A percentile compares a stretch with the other conserved stretches of the same genome.
phyloP scores from a whole-genome alignment of 495 filamentous ascomycete species.

The Oidiodendron maius region DNA sequence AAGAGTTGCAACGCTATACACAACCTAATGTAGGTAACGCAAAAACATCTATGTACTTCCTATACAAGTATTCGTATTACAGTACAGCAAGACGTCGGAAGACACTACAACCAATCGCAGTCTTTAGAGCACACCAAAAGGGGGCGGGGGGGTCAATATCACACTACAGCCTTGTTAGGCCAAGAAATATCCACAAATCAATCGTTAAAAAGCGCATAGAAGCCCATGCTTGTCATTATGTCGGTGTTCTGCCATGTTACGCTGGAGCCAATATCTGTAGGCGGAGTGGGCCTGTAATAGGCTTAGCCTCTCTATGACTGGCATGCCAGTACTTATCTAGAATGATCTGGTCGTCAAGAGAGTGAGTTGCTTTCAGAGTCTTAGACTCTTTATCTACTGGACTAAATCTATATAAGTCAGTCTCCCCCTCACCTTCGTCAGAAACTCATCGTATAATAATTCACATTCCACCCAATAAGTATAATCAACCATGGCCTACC shows the following conservation, averaged over 20 bases:
- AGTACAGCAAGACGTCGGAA: conserved; percentile 13
- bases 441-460: conserved; percentile 16
- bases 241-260: conserved; percentile 16
- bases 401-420: conserved; percentile 14
- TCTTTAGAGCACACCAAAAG: conserved; percentile 11
- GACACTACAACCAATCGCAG: conserved; percentile 15
- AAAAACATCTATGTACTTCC: conserved; percentile 14
- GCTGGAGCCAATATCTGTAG: conserved; percentile 17
- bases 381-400: conserved; percentile 11
- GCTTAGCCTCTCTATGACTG: background rate
- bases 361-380: conserved; percentile 13
- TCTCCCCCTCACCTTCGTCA: conserved; percentile 13
- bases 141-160: background rate
- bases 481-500: conserved; percentile 15
- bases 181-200: conserved; percentile 7
- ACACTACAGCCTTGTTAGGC: conserved; percentile 7
- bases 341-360: too few species aligned
- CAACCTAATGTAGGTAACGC: conserved; percentile 8
- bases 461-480: conserved; percentile 10
- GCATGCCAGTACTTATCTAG: background rate
- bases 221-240: conserved; percentile 9
- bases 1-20: conserved; percentile 10
- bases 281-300: conserved; percentile 9
- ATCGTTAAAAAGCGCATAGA: conserved; percentile 16
- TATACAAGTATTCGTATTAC: conserved; percentile 12